Percentiles rank a stretch among this genome's conserved stretches.
Evolutionary conservation across 139 green algal genomes (phyloP).

Genomic region (Astrephomene gubernaculifera): DNA sequence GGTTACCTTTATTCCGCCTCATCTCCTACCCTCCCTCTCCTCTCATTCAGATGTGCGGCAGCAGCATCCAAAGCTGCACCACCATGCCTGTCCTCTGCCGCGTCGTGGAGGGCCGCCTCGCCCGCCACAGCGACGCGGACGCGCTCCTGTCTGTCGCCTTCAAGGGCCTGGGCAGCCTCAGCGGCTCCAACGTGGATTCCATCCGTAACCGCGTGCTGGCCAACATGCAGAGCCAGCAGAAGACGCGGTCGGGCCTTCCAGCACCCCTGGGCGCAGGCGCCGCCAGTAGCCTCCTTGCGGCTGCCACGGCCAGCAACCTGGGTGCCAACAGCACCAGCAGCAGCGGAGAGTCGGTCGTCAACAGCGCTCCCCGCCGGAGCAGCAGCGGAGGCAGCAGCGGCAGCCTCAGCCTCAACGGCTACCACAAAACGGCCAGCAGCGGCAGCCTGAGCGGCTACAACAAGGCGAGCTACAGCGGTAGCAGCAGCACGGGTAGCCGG

Average conservation of each 20-base stretch:
- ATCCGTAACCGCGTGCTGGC: background rate
- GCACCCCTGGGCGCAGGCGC: background rate
- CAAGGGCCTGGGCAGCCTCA: slow-evolving; percentile 42
- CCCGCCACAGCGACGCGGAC: slow-evolving; percentile 17
- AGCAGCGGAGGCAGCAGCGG: no score
- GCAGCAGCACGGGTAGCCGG: background rate
- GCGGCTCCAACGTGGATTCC: slow-evolving; percentile 1
- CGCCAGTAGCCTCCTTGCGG: background rate
- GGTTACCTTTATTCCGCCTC: no score
- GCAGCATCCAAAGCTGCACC: slow-evolving; percentile 38
- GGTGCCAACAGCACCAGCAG: background rate
- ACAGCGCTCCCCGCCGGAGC: no score
- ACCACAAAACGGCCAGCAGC: no score
- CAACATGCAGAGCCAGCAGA: background rate
- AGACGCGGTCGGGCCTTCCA: background rate
- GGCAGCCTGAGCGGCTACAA: no score
- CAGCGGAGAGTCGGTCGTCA: no score
- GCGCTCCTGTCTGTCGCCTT: slow-evolving; percentile 34
- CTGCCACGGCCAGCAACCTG: background rate
- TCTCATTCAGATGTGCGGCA: slow-evolving; percentile 30
- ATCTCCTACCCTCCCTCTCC: no score
- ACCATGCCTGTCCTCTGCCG: slow-evolving; percentile 13
- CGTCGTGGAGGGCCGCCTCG: slow-evolving; percentile 20
- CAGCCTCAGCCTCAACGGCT: no score
- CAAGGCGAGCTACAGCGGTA: background rate